phyloP scores from a whole-genome alignment of 2,329 filamentous ascomycete genomes.

The Byssoonygena ceratinophila region DNA sequence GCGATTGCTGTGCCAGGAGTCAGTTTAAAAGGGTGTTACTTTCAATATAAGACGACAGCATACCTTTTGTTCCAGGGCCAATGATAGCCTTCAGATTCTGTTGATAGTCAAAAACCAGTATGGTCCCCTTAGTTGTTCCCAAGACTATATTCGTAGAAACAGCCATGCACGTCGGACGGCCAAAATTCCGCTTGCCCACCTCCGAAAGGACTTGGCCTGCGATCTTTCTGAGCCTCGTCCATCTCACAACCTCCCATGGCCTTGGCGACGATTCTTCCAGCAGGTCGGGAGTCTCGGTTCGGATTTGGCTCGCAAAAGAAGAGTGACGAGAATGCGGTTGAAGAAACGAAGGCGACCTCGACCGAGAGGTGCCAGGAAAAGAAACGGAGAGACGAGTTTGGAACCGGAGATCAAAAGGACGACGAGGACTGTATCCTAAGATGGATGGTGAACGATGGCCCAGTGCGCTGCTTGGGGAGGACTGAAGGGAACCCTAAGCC shows the following conservation, averaged over 20 bases:
- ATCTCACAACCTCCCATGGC: conserved; percentile 94
- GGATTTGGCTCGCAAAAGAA: conserved; percentile 62
- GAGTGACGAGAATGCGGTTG: conserved; percentile 68
- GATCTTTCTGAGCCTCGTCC: conserved; percentile 87
- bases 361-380: conserved; percentile 51
- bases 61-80: conserved; percentile 82
- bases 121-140: conserved; percentile 87
- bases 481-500: conserved; percentile 43
- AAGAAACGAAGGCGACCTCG: conserved; percentile 66
- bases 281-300: conserved; percentile 47
- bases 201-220: conserved; percentile 87
- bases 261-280: conserved; percentile 67
- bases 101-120: conserved; percentile 94
- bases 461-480: conserved; percentile 63
- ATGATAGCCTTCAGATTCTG: conserved; percentile 91
- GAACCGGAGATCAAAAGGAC: conserved; percentile 90
- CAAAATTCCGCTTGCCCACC: conserved; percentile 82
- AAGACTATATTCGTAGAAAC: conserved; percentile 81
- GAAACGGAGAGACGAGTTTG: conserved; percentile 70
- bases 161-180: conserved; percentile 75
- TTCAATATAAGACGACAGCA: conserved; percentile 18
- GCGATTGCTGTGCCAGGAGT: conserved; percentile 57
- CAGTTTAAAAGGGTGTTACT: not conserved
- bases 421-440: conserved; percentile 66
- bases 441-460: conserved; percentile 57